Evolutionary conservation across 805 yeast genomes (phyloP), one percentile per base, ranked within the genome.

Genomic region (Hemisphaericaspora nanyangensis): DNA sequence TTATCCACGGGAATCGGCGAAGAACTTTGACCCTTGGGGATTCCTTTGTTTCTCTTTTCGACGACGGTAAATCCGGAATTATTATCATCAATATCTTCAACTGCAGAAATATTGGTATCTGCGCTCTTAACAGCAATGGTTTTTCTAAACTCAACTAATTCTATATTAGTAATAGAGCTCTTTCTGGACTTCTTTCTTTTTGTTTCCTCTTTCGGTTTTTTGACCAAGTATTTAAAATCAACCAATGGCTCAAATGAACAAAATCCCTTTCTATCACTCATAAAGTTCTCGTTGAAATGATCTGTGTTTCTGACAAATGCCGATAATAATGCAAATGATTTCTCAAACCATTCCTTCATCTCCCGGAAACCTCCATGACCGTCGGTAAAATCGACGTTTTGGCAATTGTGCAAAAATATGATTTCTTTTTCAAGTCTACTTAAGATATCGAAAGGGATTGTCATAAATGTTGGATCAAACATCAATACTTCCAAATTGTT

Each of bases 401-500:
- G 58, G 48, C 68, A 65, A 19, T 47, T 43, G 30, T 54, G 55
- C 25, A 67, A 57, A 30, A 56, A 48, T 15, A 37, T 43, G 6
- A 66, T 43, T 31, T 57, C 56, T 7, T 34, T 34, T 36, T 68
- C 73, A 12, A 68, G 37, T 35, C 48, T 50, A 5, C 35, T 28
- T 19, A 64, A 29, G 5, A 62, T 19, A 1, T 58, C 61, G 13
- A 42, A 42, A 6, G 63, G 60, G 13, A 67, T 44, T 12, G 56
- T 63, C 18, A 48, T 42, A 35, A 65, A 49, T 6, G 53, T 31
- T 2, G 54, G 43, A 39, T 79, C 81, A 38, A 78, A 73, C 25
- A 88, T 61, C 12, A 85, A 50, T 3, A 77, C 52, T 22, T 80
- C 88, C 39, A 85, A 60, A 54, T 87, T 86, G 46, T 76, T 70